These are phyloP conservation scores for Colletotrichum camelliae DNA, from an alignment of 2,329 filamentous ascomycete genomes.

Conservation along the genomic window DNA sequence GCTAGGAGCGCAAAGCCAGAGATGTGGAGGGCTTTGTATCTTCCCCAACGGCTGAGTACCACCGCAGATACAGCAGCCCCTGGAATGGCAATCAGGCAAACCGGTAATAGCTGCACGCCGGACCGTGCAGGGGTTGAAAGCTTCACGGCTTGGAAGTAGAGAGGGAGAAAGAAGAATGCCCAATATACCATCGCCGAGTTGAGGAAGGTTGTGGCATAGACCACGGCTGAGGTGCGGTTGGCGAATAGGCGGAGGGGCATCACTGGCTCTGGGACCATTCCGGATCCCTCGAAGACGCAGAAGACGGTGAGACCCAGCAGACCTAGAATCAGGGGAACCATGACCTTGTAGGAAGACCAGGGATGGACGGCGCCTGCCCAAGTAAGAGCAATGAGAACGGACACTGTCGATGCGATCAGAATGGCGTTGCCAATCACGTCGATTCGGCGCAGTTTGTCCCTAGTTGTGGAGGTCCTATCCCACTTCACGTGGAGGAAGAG, in stretches of 20 bases:
- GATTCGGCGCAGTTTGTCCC: conserved; percentile 38
- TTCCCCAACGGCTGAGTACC: conserved; percentile 35
- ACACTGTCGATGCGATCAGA: conserved; percentile 41
- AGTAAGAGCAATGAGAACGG: conserved; percentile 48
- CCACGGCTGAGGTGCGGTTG: conserved; percentile 24
- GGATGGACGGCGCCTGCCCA: conserved; percentile 46
- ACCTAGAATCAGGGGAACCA: conserved; percentile 50
- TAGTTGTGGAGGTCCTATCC: conserved; percentile 13
- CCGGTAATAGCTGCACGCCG: conserved; percentile 37
- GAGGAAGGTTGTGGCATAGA: conserved; percentile 25
- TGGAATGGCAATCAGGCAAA: conserved; percentile 32
- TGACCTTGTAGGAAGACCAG: conserved; percentile 44
- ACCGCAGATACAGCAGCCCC: conserved; percentile 30
- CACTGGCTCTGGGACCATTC: conserved; percentile 71
- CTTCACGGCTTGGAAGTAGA: conserved; percentile 51
- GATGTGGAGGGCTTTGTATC: conserved; percentile 39
- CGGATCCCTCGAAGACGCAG: conserved; percentile 62
- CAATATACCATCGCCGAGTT: conserved; percentile 28
- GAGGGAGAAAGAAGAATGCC: conserved; percentile 44
- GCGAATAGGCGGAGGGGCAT: conserved; percentile 64
- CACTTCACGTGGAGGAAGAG: conserved; percentile 18
- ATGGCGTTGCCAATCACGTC: conserved; percentile 51
- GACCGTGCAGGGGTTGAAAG: conserved; percentile 34
- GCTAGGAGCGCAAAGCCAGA: conserved; percentile 40
- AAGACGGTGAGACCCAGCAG: conserved; percentile 48